Percentiles rank a stretch among this genome's conserved stretches.
Evolutionary conservation across 2,329 filamentous ascomycete genomes (phyloP).

Genomic region (Ophiostoma novo-ulmi): DNA sequence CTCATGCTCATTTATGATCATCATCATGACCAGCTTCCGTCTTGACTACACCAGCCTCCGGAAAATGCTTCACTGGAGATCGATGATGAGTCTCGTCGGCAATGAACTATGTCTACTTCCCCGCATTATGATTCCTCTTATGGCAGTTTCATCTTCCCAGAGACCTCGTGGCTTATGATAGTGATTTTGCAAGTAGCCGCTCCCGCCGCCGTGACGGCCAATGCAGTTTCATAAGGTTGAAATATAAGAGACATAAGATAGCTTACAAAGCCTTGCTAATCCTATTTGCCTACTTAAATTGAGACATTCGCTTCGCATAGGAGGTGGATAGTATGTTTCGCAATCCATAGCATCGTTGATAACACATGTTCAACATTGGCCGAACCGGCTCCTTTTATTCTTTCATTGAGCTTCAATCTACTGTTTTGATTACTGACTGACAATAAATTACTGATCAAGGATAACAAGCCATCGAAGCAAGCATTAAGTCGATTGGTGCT

Average conservation of each 20-base stretch:
- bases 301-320: not conserved
- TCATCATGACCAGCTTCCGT: not conserved
- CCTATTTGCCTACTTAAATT: not conserved
- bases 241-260: not conserved
- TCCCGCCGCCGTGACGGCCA: not conserved
- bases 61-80: not conserved
- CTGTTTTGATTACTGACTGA: not conserved
- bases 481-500: not conserved
- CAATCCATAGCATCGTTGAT: not conserved
- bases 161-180: not conserved
- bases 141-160: not conserved
- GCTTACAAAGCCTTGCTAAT: not conserved
- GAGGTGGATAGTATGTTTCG: not conserved
- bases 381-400: not conserved
- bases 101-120: not conserved
- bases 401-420: not conserved
- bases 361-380: not conserved
- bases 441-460: not conserved
- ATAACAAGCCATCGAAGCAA: not conserved
- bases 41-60: not conserved
- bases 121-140: not conserved
- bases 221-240: not conserved
- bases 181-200: not conserved
- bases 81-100: not conserved
- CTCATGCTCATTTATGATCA: not conserved